Percentiles rank a stretch among this genome's conserved stretches.
phyloP scores from a whole-genome alignment of 495 filamentous ascomycete genomes.

The Podospora pseudopauciseta region DNA sequence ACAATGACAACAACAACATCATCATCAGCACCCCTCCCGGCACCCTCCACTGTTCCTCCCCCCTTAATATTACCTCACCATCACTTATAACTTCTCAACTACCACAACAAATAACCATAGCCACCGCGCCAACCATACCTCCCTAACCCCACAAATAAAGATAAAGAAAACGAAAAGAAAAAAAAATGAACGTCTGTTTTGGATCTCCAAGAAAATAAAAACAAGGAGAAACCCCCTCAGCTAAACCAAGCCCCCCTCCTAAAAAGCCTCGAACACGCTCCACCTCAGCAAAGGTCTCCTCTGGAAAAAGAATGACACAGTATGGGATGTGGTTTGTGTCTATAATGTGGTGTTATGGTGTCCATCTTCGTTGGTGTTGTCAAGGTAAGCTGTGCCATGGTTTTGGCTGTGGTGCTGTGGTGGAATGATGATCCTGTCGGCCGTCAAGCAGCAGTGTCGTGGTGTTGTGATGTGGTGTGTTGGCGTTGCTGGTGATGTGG shows the following conservation, averaged over 20 bases:
- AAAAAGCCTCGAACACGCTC: background rate
- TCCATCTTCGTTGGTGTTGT: background rate
- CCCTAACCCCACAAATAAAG: background rate
- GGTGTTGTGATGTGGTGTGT: too few relatives aligned
- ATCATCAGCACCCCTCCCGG: too few relatives aligned
- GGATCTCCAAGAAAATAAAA: background rate
- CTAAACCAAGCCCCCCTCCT: background rate
- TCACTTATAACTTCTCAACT: background rate
- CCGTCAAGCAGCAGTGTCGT: too few relatives aligned
- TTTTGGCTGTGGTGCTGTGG: too few relatives aligned
- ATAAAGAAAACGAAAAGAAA: background rate
- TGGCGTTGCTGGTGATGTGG: background rate
- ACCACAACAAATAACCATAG: background rate
- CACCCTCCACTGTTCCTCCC: too few relatives aligned
- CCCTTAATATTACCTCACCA: too few relatives aligned
- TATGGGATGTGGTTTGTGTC: background rate
- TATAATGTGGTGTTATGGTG: background rate
- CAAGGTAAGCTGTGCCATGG: background rate
- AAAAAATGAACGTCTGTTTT: background rate
- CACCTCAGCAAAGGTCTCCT: too few relatives aligned
- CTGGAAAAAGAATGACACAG: too few relatives aligned
- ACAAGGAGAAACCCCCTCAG: background rate
- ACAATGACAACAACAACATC: background rate
- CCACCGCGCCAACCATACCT: background rate
- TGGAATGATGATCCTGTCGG: too few relatives aligned